These are phyloP conservation scores for Peronospora farinosa DNA, from an alignment of 352 stramenopile species.

Conservation along the genomic window DNA sequence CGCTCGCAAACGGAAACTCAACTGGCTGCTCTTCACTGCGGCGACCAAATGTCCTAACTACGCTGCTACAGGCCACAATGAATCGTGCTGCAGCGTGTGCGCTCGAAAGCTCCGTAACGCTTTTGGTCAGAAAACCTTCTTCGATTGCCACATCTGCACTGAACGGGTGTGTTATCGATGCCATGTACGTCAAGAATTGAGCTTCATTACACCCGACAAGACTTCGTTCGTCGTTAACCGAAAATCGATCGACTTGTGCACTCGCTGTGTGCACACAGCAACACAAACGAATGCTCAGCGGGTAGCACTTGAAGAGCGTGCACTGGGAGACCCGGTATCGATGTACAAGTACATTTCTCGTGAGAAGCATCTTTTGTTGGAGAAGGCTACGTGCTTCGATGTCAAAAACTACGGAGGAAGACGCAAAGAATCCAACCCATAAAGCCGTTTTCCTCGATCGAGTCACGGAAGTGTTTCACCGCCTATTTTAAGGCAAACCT, in stretches of 20 bases:
- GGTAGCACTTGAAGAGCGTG: conserved; percentile 28
- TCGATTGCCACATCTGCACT: conserved; percentile 26
- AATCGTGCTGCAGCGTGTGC: conserved; percentile 23
- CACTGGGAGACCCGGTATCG: conserved; percentile 10
- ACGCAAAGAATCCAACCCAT: conserved; percentile 1
- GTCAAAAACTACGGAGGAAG: conserved; percentile 6
- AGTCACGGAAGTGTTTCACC: conserved; percentile 14
- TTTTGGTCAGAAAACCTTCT: conserved; percentile 19
- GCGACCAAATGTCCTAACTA: conserved; percentile 10
- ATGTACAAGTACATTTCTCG: conserved; percentile 27
- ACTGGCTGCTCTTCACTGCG: conserved; percentile 23
- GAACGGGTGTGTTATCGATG: conserved; percentile 27
- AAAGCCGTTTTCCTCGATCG: conserved; percentile 11
- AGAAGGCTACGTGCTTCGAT: conserved; percentile 7
- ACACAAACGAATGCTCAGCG: conserved; percentile 26
- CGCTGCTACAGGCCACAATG: conserved; percentile 1
- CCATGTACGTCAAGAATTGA: conserved; percentile 26
- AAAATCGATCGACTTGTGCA: conserved; percentile 27
- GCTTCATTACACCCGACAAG: conserved; percentile 19
- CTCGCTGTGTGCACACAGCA: conserved; percentile 25
- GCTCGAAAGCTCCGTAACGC: conserved; percentile 11
- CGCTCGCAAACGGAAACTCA: conserved; percentile 28
- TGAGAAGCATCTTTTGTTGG: not conserved
- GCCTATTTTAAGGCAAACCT: conserved; percentile 11
- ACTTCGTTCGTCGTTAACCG: conserved; percentile 18